Evolutionary conservation across 192 early-diverging fungal species (phyloP).

Genomic region (Chytriomyces sp.): DNA sequence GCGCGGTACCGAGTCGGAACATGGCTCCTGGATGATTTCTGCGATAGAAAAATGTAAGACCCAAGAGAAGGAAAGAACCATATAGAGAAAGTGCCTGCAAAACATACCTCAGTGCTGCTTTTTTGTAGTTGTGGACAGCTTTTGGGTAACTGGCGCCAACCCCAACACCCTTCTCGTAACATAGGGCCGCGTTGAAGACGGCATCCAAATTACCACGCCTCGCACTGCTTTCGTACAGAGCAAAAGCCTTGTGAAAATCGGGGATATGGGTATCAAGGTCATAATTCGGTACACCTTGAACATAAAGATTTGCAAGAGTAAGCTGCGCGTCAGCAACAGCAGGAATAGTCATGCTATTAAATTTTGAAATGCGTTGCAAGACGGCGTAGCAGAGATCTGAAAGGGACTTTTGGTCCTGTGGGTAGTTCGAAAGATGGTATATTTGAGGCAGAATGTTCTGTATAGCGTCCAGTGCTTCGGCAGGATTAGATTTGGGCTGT

Average conservation of each 20-base stretch:
- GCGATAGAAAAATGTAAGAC: neutral
- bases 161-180: slow-evolving; percentile 75
- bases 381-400: slow-evolving; percentile 4
- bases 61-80: slow-evolving; percentile 5
- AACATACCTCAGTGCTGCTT: slow-evolving; percentile 46
- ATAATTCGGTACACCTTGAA: slow-evolving; percentile 64
- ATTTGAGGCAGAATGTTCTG: slow-evolving; percentile 20
- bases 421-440: slow-evolving; percentile 11
- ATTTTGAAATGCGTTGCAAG: neutral
- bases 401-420: slow-evolving; percentile 18
- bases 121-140: slow-evolving; percentile 76
- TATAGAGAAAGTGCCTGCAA: neutral
- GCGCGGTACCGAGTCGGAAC: slow-evolving; percentile 79
- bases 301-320: slow-evolving; percentile 71
- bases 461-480: slow-evolving; percentile 1
- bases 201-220: slow-evolving; percentile 77
- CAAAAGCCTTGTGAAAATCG: slow-evolving; percentile 68
- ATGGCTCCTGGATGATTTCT: slow-evolving; percentile 60
- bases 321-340: slow-evolving; percentile 66
- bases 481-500: slow-evolving; percentile 22
- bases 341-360: slow-evolving; percentile 10
- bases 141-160: slow-evolving; percentile 61
- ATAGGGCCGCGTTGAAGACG: slow-evolving; percentile 72
- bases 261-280: slow-evolving; percentile 56
- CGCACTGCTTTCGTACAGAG: slow-evolving; percentile 68